These are phyloP conservation scores for Solanum appendiculatum DNA, from an alignment of 257 asterid species.

Conservation along the genomic window DNA sequence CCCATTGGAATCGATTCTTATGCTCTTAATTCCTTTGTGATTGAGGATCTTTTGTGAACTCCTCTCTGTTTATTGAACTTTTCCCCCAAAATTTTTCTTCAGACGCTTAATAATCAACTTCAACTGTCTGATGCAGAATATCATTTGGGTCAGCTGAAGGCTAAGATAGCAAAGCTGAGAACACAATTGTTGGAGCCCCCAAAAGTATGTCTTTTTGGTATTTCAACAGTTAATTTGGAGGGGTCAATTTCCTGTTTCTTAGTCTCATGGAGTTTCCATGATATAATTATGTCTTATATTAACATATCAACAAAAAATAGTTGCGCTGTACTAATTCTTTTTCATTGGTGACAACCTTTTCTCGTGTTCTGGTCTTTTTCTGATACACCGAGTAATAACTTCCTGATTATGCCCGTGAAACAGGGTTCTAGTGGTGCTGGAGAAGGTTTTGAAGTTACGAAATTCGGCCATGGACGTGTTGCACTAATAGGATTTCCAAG, in stretches of 20 bases:
- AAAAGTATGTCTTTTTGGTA: constrained; percentile 41
- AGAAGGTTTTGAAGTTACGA: constrained; percentile 99
- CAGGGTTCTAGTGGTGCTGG: constrained; percentile 98
- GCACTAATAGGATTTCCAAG: constrained; percentile 99
- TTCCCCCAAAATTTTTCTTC: neutral
- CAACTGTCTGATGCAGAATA: constrained; percentile 44
- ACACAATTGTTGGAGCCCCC: constrained; percentile 98
- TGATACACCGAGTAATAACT: neutral
- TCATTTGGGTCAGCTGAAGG: constrained; percentile 99
- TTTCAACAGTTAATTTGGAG: neutral
- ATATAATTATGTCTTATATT: neutral
- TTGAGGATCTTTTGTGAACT: neutral
- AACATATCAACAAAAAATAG: neutral
- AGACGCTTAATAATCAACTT: neutral
- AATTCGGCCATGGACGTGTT: constrained; percentile 96
- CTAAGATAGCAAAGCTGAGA: constrained; percentile 98
- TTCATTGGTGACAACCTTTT: neutral
- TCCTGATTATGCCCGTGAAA: constrained; percentile 3
- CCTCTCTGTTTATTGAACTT: neutral
- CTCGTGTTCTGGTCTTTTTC: neutral
- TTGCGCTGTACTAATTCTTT: neutral
- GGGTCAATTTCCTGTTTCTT: neutral
- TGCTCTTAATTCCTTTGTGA: neutral
- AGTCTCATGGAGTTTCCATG: neutral
- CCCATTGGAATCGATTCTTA: neutral